phyloP scores from a whole-genome alignment of 768 basidiomycete genomes.

The Tulasnella sp. region DNA sequence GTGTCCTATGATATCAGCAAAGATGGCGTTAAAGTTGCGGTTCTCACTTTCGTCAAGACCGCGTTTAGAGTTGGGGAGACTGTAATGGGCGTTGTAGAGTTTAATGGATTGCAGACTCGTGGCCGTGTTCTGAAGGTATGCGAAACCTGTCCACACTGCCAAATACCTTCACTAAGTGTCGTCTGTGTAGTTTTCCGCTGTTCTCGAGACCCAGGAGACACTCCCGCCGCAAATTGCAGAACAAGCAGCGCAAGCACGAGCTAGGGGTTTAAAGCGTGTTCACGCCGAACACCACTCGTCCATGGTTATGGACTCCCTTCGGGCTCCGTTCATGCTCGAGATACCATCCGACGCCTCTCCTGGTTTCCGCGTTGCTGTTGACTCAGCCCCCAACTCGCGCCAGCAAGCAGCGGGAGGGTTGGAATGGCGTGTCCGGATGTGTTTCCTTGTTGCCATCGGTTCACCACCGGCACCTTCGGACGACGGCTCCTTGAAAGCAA shows the following conservation, averaged over 20 bases:
- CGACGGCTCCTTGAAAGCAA: constrained; percentile 38
- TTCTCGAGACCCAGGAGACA: constrained; percentile 80
- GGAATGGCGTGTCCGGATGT: constrained; percentile 81
- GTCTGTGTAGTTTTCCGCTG: constrained; percentile 61
- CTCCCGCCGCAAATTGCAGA: constrained; percentile 48
- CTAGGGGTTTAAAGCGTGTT: constrained; percentile 47
- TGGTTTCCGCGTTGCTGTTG: constrained; percentile 48
- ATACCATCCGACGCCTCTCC: constrained; percentile 90
- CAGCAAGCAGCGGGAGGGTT: constrained; percentile 49
- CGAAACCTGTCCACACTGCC: neutral
- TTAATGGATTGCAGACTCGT: constrained; percentile 61
- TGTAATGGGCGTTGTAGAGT: constrained; percentile 73
- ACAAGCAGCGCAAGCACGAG: constrained; percentile 16
- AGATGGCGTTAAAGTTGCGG: constrained; percentile 80
- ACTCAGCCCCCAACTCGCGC: constrained; percentile 30
- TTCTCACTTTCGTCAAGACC: constrained; percentile 83
- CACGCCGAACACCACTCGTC: constrained; percentile 81
- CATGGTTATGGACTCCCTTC: constrained; percentile 56
- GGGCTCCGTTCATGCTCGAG: constrained; percentile 79
- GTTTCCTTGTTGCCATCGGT: constrained; percentile 68
- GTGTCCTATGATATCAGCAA: constrained; percentile 94
- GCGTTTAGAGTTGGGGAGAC: constrained; percentile 91
- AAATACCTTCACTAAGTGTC: neutral
- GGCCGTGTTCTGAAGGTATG: constrained; percentile 73
- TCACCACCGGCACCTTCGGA: constrained; percentile 23